These are phyloP conservation scores for Cladosporium austrohemisphaericum DNA, from an alignment of 2,329 filamentous ascomycete genomes.

Conservation along the genomic window DNA sequence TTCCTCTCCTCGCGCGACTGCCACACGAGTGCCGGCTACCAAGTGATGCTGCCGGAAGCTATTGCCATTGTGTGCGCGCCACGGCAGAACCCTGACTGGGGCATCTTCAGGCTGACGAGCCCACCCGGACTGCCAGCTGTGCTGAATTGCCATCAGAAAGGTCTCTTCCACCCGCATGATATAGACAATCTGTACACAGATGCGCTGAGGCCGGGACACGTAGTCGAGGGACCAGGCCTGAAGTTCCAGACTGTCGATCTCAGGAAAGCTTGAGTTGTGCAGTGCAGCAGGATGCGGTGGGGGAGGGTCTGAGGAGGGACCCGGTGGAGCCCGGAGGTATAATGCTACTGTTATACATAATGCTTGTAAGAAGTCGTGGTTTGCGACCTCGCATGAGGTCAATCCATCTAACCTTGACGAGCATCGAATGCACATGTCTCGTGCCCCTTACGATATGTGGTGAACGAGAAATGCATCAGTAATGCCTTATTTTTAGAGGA, in stretches of 20 bases:
- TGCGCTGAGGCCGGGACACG: slow-evolving; percentile 58
- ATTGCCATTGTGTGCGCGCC: slow-evolving; percentile 97
- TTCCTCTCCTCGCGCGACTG: slow-evolving; percentile 95
- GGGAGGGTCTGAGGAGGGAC: not conserved
- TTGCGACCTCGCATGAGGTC: too few relatives aligned
- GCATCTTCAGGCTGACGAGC: slow-evolving; percentile 88
- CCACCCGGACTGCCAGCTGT: slow-evolving; percentile 87
- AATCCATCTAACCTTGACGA: too few relatives aligned
- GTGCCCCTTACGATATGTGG: too few relatives aligned
- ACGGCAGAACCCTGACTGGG: slow-evolving; percentile 71
- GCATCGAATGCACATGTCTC: too few relatives aligned
- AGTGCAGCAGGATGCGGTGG: not conserved
- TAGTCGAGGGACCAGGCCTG: slow-evolving; percentile 54
- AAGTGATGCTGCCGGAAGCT: slow-evolving; percentile 93
- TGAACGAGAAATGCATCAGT: too few relatives aligned
- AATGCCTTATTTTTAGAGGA: too few relatives aligned
- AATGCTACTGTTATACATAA: too few relatives aligned
- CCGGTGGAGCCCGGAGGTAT: too few relatives aligned
- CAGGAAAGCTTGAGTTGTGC: slow-evolving; percentile 29
- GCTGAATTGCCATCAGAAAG: slow-evolving; percentile 69
- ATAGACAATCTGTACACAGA: slow-evolving; percentile 73
- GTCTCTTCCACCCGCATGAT: slow-evolving; percentile 77
- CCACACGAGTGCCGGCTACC: slow-evolving; percentile 91
- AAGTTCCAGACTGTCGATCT: slow-evolving; percentile 65
- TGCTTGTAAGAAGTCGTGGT: too few relatives aligned